Percentiles rank a stretch among this genome's conserved stretches.
Evolutionary conservation across 805 yeast species (phyloP).

Genomic region (Maudiozyma pseudohumilis): DNA sequence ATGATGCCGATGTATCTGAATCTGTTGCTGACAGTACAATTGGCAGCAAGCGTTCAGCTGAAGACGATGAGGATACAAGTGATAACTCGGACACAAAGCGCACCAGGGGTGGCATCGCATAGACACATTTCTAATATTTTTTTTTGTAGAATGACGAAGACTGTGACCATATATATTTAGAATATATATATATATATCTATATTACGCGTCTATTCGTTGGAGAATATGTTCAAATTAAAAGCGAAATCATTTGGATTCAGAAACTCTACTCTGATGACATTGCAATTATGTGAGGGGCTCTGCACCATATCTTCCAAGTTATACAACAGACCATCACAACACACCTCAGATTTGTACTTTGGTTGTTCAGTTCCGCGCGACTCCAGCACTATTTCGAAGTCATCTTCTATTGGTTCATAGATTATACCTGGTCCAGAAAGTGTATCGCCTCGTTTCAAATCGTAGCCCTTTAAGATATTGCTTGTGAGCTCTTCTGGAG

Average conservation of each 20-base stretch:
- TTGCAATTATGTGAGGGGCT: background rate
- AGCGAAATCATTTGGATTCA: conserved; percentile 3
- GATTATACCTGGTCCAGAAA: conserved; percentile 9
- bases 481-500: conserved; percentile 7
- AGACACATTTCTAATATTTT: background rate
- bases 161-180: too few species aligned
- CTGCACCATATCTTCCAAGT: conserved; percentile 9
- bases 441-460: conserved; percentile 8
- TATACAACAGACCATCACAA: conserved; percentile 24
- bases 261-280: conserved; percentile 8
- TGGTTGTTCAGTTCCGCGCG: conserved; percentile 1
- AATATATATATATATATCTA: too few species aligned
- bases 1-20: background rate
- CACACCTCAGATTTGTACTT: conserved; percentile 19
- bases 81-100: background rate
- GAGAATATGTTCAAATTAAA: conserved; percentile 1
- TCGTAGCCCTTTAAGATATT: conserved; percentile 24
- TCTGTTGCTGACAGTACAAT: background rate
- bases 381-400: conserved; percentile 12
- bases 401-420: conserved; percentile 12
- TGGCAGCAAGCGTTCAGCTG: conserved; percentile 2
- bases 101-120: background rate
- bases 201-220: background rate
- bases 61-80: background rate
- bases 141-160: background rate